Base-by-base conservation (phyloP, 1,284 basidiomycete species). In the Jaminaea rosea region DNA sequence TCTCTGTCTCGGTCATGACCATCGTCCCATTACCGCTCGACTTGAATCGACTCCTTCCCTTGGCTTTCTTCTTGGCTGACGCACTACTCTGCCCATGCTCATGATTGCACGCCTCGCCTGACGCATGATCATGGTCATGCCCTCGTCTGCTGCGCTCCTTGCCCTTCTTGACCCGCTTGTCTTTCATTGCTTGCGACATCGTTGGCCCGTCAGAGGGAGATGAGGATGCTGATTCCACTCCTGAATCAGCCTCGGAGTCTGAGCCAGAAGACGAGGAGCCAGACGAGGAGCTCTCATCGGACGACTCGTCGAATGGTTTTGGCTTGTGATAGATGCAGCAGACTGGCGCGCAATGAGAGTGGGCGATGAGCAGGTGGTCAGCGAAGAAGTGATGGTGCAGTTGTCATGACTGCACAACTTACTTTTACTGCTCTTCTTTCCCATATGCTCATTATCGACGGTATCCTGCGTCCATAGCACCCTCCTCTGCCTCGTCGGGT, bases 251-350 rank as follows among this genome's bases (percentile, higher is more conserved):
- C n/a, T 46, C 50, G 4, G 50, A 47, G 45, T 24, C 50, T 10
- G 50, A 46, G 9, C 15, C 29, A 13, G 50, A 51, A 15, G 46
- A 44, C 5, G 19, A 26, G 19, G 49, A 50, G 29, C 27, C 37
- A n/a, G 52, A 49, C 7, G 52, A 53, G 13, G 53, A 55, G n/a
- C 45, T 49, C 23, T 37, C 42, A 10, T 59, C 62, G 8, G 58
- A 61, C 3, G 60, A 63, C 49, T 72, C 69, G 49, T 66, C 69
- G 44, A 69, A 71, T 0, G 69, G 59, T 19, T 63, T 56, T 3
- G 63, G 67, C 36, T 71, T 72, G 47, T 71, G 69, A 46, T 65
- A 72, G 49, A 72, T 72, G 52, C 69, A 72, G 47, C 69, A 72
- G 44, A 72, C 65, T 67, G 51, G 24, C 15, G 15, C 11, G 28